Conservation (phyloP, 1,284 basidiomycete genomes). For the Pseudozyma thailandica region DNA sequence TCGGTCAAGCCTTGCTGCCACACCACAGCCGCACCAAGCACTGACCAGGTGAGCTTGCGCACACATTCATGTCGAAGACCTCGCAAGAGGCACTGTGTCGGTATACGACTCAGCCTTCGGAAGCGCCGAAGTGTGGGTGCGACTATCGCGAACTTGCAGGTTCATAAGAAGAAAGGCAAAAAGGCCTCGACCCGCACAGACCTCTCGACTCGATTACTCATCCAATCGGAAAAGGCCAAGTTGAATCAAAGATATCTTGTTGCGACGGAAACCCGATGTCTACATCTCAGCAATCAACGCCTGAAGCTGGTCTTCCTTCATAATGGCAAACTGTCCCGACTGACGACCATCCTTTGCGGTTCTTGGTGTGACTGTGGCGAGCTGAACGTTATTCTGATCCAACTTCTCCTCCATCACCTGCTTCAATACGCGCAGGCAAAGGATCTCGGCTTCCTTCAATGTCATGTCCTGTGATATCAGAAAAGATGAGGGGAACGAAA, state of each 20-base stretch:
- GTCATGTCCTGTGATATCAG: constrained; percentile 80
- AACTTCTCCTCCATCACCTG: constrained; percentile 99
- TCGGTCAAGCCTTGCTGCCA: no score
- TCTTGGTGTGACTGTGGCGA: constrained; percentile 74
- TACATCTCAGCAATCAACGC: constrained; percentile 65
- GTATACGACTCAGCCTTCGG: no score
- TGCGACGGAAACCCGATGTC: neutral
- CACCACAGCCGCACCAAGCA: no score
- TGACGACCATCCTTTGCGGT: constrained; percentile 58
- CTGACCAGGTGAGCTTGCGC: no score
- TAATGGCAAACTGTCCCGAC: constrained; percentile 64
- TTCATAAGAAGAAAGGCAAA: no score
- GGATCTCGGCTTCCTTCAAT: constrained; percentile 83
- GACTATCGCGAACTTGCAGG: no score
- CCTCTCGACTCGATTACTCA: no score
- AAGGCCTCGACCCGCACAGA: no score
- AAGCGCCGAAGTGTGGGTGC: no score
- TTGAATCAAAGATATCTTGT: neutral
- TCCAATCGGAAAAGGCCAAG: no score
- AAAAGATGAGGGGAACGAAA: neutral
- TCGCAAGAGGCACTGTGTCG: no score
- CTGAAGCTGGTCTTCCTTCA: constrained; percentile 62
- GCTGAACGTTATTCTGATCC: constrained; percentile 96
- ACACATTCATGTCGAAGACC: no score
- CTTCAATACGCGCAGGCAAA: constrained; percentile 90